These are phyloP conservation scores for Tricholoma sp. DNA, from an alignment of 768 basidiomycete species.

Conservation along the genomic window DNA sequence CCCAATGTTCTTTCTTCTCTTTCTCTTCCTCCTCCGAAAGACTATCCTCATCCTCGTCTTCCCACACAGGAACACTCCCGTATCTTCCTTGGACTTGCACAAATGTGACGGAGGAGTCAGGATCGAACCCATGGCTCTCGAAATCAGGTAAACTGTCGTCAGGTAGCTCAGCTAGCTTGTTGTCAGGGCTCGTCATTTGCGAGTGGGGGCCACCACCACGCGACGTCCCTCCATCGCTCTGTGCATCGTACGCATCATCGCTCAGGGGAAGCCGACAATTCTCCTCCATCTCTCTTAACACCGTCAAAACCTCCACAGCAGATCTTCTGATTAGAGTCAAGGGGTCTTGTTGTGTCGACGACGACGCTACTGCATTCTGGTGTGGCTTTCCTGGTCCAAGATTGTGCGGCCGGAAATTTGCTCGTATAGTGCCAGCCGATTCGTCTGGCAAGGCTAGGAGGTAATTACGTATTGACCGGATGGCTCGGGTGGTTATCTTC, in stretches of 20 bases:
- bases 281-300: slow-evolving; percentile 80
- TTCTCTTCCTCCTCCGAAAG: slow-evolving; percentile 36
- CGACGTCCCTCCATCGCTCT: slow-evolving; percentile 59
- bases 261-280: slow-evolving; percentile 65
- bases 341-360: slow-evolving; percentile 43
- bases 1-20: slow-evolving; percentile 68
- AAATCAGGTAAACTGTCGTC: slow-evolving; percentile 26
- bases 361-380: slow-evolving; percentile 24
- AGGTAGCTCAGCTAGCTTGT: slow-evolving; percentile 26
- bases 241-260: slow-evolving; percentile 80
- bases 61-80: slow-evolving; percentile 76
- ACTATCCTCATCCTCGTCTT: slow-evolving; percentile 53
- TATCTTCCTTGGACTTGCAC: slow-evolving; percentile 63
- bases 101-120: slow-evolving; percentile 62
- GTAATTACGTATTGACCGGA: slow-evolving; percentile 83
- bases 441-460: slow-evolving; percentile 79
- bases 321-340: slow-evolving; percentile 66
- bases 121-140: slow-evolving; percentile 36
- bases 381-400: slow-evolving; percentile 35
- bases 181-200: slow-evolving; percentile 38
- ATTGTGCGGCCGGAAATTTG: slow-evolving; percentile 53
- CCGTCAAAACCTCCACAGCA: slow-evolving; percentile 79
- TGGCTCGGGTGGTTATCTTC: slow-evolving; percentile 73
- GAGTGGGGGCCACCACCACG: slow-evolving; percentile 30
- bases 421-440: slow-evolving; percentile 46